Evolutionary conservation across 306 rosid genomes (phyloP).

Genomic region (Pterocarpus santalinus): DNA sequence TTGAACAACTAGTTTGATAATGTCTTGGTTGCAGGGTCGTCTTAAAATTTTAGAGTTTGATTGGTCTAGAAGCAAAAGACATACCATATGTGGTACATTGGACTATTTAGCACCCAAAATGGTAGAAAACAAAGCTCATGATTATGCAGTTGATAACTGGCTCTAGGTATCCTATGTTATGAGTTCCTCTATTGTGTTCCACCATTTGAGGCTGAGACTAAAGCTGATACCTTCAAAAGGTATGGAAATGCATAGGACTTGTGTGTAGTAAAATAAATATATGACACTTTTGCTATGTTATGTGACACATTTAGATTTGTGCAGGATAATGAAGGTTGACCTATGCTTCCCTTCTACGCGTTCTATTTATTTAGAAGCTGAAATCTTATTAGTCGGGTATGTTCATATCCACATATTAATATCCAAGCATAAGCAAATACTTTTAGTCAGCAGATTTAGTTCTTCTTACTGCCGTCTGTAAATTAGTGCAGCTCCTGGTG

Average conservation of each 20-base stretch:
- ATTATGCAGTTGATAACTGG: no score
- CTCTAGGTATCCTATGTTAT: no score
- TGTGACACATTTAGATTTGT: no score
- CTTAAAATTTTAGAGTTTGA: no score
- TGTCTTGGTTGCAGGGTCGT: no score
- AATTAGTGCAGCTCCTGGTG: no score
- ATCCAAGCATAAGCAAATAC: not conserved
- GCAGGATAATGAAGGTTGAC: constrained; percentile 82
- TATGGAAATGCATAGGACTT: not conserved
- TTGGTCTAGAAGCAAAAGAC: no score
- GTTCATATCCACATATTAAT: constrained; percentile 36
- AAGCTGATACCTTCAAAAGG: constrained; percentile 84
- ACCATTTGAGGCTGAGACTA: constrained; percentile 91
- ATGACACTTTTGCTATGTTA: not conserved
- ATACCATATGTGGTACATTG: constrained; percentile 94
- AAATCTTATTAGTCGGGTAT: constrained; percentile 71
- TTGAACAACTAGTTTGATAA: no score
- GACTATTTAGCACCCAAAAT: constrained; percentile 95
- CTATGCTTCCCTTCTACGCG: constrained; percentile 73
- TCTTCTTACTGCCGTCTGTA: no score
- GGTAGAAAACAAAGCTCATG: constrained; percentile 89
- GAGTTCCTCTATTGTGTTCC: no score
- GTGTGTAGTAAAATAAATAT: constrained; percentile 13
- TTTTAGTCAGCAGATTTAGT: no score
- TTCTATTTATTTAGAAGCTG: constrained; percentile 71